Evolutionary conservation across 1,284 basidiomycete genomes (phyloP).

Genomic region (Hortiboletus rubellus): DNA sequence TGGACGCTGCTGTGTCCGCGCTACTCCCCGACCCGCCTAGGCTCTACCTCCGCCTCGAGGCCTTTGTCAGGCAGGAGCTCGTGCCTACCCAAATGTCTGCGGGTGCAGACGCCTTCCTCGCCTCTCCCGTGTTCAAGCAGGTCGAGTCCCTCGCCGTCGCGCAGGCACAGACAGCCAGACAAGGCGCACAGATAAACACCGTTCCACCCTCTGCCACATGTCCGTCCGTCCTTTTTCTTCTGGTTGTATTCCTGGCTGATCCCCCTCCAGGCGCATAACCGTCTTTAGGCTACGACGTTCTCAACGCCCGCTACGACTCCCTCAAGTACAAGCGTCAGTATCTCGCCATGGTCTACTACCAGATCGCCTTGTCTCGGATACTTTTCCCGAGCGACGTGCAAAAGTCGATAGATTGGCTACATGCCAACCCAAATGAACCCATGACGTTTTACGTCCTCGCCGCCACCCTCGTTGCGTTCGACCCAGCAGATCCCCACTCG

Average conservation of each 20-base stretch:
- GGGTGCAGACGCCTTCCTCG: slow-evolving; percentile 43
- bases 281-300: slow-evolving; percentile 61
- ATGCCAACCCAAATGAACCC: slow-evolving; percentile 60
- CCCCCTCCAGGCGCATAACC: slow-evolving; percentile 40
- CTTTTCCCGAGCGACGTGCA: slow-evolving; percentile 58
- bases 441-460: slow-evolving; percentile 75
- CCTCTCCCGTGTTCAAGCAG: slow-evolving; percentile 58
- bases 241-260: not conserved
- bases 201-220: slow-evolving; percentile 41
- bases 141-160: slow-evolving; percentile 50
- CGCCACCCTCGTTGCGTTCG: slow-evolving; percentile 66
- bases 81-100: slow-evolving; percentile 33
- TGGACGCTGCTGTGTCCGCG: slow-evolving; percentile 45
- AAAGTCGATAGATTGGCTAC: slow-evolving; percentile 65
- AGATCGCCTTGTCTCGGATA: slow-evolving; percentile 63
- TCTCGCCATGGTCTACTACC: slow-evolving; percentile 61
- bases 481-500: slow-evolving; percentile 60
- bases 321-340: slow-evolving; percentile 70
- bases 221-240: too few species aligned
- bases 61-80: slow-evolving; percentile 55
- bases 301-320: slow-evolving; percentile 66
- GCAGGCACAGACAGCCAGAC: slow-evolving; percentile 57
- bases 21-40: slow-evolving; percentile 41
- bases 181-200: slow-evolving; percentile 64
- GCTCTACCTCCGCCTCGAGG: slow-evolving; percentile 48